Evolutionary conservation across 2,329 filamentous ascomycete genomes (phyloP).

Genomic region (Hyphodiscus sp.): DNA sequence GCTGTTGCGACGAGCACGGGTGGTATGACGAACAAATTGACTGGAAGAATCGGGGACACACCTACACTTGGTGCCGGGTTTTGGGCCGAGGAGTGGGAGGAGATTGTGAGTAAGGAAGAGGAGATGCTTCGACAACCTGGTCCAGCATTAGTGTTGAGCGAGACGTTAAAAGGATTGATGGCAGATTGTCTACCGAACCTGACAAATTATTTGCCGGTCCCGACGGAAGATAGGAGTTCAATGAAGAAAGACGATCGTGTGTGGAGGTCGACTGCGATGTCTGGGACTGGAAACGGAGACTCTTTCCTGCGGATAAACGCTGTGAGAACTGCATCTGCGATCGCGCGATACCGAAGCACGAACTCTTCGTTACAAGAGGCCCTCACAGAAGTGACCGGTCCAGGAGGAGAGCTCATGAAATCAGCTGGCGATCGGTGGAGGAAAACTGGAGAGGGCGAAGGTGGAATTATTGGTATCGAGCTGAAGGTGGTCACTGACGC

Average conservation of each 20-base stretch:
- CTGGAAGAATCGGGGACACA: slow-evolving; percentile 80
- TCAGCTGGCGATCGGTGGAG: slow-evolving; percentile 71
- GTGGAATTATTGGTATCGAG: slow-evolving; percentile 81
- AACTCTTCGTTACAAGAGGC: slow-evolving; percentile 46
- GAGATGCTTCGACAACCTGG: slow-evolving; percentile 16
- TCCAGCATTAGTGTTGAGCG: slow-evolving; percentile 35
- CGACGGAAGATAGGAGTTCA: slow-evolving; percentile 21
- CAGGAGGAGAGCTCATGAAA: slow-evolving; percentile 63
- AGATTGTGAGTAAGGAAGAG: slow-evolving; percentile 22
- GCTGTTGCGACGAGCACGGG: slow-evolving; percentile 65
- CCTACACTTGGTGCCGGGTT: slow-evolving; percentile 79
- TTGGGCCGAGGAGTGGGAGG: slow-evolving; percentile 82
- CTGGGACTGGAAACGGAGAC: slow-evolving; percentile 83
- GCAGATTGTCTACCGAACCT: slow-evolving; percentile 52
- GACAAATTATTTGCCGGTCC: slow-evolving; percentile 29
- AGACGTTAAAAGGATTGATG: slow-evolving; percentile 42
- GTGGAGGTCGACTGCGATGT: slow-evolving; percentile 47
- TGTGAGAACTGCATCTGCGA: slow-evolving; percentile 64
- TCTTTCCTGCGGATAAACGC: slow-evolving; percentile 72
- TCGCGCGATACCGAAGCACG: slow-evolving; percentile 53
- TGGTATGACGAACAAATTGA: slow-evolving; percentile 82
- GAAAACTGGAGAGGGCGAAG: slow-evolving; percentile 70
- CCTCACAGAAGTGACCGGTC: slow-evolving; percentile 60
- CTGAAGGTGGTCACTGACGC: slow-evolving; percentile 41
- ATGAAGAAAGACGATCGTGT: slow-evolving; percentile 13